Conservation (phyloP, 2,329 filamentous ascomycete genomes). For the Blumeria graminis region DNA sequence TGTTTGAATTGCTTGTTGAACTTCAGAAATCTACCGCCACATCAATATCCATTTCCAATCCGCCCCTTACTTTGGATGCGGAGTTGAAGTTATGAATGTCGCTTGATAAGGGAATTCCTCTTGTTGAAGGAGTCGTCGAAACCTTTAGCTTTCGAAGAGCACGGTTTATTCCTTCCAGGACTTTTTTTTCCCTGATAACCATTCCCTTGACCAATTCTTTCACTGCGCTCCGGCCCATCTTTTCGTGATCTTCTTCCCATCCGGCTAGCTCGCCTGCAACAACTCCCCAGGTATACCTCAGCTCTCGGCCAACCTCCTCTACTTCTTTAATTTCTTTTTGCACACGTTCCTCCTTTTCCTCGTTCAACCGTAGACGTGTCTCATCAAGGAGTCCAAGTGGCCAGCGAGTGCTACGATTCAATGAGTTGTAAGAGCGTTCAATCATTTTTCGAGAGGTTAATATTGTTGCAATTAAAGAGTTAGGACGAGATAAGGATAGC, state of each 20-base stretch:
- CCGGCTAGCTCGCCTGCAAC: slow-evolving; percentile 78
- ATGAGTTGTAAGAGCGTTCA: slow-evolving; percentile 51
- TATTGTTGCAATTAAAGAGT: slow-evolving; percentile 55
- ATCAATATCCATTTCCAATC: no score
- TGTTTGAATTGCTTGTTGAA: no score
- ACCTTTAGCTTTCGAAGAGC: slow-evolving; percentile 32
- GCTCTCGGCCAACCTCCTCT: slow-evolving; percentile 50
- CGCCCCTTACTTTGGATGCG: no score
- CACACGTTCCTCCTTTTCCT: slow-evolving; percentile 65
- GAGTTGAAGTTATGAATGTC: no score
- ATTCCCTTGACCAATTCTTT: slow-evolving; percentile 53
- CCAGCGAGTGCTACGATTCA: slow-evolving; percentile 55
- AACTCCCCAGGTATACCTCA: slow-evolving; percentile 80
- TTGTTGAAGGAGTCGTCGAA: neutral
- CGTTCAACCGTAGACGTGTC: slow-evolving; percentile 54
- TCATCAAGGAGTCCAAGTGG: slow-evolving; percentile 68
- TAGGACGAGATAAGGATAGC: slow-evolving; percentile 52
- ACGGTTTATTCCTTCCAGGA: slow-evolving; percentile 56
- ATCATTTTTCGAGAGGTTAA: slow-evolving; percentile 48
- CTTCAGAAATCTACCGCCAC: no score
- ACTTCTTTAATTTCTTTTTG: slow-evolving; percentile 45
- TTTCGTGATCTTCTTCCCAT: slow-evolving; percentile 77
- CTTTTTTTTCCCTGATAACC: slow-evolving; percentile 56
- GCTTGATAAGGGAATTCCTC: no score
- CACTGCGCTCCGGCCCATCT: slow-evolving; percentile 49